Evolutionary conservation across 352 stramenopile genomes (phyloP), one percentile per base, ranked within the genome.

Genomic region (Pythium insidiosum): DNA sequence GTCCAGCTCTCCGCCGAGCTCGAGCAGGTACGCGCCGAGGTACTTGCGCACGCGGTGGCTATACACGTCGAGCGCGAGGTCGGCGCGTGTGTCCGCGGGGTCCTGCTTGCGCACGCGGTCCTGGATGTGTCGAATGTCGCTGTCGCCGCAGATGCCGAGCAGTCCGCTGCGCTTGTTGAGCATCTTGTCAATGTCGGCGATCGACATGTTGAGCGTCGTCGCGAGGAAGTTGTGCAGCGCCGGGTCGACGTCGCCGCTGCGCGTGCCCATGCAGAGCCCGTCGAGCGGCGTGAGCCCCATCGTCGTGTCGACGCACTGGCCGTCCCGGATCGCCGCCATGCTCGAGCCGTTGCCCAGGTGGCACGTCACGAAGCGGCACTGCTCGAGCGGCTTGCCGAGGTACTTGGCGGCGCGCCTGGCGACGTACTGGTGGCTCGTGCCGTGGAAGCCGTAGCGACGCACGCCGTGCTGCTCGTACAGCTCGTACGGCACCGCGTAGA

Each of bases 111-210:
- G 66, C 20, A 87, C 63, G 26, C 73, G 68, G 44, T 84, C 56
- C 53, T 84, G 70, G 38, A 96, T 74, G 25, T 68, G 63, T 47
- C 84, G 75, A 44, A 95, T 88, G 52, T 95, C 84, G 41, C 75
- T 84, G 41, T 89, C 78, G 18, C 72, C 77, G 23, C 64, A 93
- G 44, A 95, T 69, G 11, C 81, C 86, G 6, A 84, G 54, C 13
- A 96, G 58, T 0, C 86, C 86, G 33, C 68, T 89, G 68, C 94
- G 67, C 63, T 95, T 96, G 63, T 96, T 96, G 19, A 96, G 64
- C 58, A 95, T 73, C 38, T 62, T 76, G 61, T 94, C 73, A 10
- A 95, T 68, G 11, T 95, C 58, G 31, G 73, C 41, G 41, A 89
- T 73, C 13, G 63, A 73, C 66, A 95, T 83, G 23, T 70, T 45